Base-by-base conservation (phyloP, 192 early-diverging fungal genomes). In the Lunasporangiospora selenospora region DNA sequence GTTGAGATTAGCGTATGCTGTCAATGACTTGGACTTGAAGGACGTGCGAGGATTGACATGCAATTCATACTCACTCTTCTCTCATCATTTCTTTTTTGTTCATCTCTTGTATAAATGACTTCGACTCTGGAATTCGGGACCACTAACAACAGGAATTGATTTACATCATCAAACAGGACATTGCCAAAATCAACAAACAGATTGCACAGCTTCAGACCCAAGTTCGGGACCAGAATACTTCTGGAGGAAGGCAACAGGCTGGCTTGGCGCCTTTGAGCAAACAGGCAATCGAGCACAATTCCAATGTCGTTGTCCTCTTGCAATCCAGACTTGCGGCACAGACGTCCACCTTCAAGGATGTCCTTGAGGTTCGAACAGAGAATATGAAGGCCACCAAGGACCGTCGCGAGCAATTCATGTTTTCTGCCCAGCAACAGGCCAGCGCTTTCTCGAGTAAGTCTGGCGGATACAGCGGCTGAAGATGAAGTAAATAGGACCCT, bases 151-250 rank as follows among this genome's bases (percentile, higher is more conserved):
- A 90, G 89, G 91, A 95, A 77, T 85, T 99, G 58, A 94, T 95
- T 15, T 90, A 88, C 61, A 89, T 90, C 32, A 96, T 98, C 66
- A 98, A 98, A 75, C 94, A 97, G 84, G 92, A 98, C 57, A 96
- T 99, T 69, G 92, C 92, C 19, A 89, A 91, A 31, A 82, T 99
- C 48, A 97, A 98, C 65, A 87, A 89, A 55, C 95, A 96, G 78
- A 99, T 99, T 58, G 83, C 90, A 18, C 85, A 88, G 62, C 84
- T 99, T 36, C 93, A 95, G 65, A 75, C 73, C 18, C 87, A 88
- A 48, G 58, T 85, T 55, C 83, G 80, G 53, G 84, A 92, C 44
- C 81, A 83, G 24, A 78, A 80, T 26, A 75, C 65, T 40, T 73
- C 71, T 6, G 26, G 33, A 33, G 13, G 21, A 40, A n/a, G n/a